These are phyloP conservation scores for Cyclotella kingstonii DNA, from an alignment of 108 stramenopile species.

Conservation along the genomic window DNA sequence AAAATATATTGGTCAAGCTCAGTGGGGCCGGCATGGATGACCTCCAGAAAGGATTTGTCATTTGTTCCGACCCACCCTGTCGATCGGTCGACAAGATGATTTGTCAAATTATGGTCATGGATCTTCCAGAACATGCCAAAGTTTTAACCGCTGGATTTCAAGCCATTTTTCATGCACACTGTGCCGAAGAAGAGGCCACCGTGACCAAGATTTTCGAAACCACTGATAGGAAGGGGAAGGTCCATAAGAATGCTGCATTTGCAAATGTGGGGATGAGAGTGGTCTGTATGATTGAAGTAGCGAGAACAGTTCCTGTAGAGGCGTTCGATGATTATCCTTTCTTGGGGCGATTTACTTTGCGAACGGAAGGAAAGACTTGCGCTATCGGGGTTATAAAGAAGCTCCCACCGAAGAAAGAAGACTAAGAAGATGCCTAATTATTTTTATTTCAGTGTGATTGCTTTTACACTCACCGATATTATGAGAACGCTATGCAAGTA, in stretches of 20 bases:
- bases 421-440: not conserved
- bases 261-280: slow-evolving; percentile 81
- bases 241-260: slow-evolving; percentile 79
- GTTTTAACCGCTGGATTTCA: slow-evolving; percentile 97
- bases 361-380: slow-evolving; percentile 98
- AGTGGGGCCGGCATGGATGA: slow-evolving; percentile 87
- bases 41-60: slow-evolving; percentile 95
- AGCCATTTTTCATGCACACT: slow-evolving; percentile 96
- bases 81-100: slow-evolving; percentile 85
- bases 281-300: slow-evolving; percentile 76
- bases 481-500: too few species aligned
- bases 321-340: slow-evolving; percentile 89
- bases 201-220: slow-evolving; percentile 89
- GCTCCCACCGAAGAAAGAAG: slow-evolving; percentile 83
- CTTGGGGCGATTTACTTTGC: slow-evolving; percentile 96
- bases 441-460: too few species aligned
- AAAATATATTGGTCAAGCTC: slow-evolving; percentile 95
- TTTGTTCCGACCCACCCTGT: slow-evolving; percentile 85
- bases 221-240: slow-evolving; percentile 75
- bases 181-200: slow-evolving; percentile 91
- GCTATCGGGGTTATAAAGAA: slow-evolving; percentile 97
- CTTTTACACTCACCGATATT: too few species aligned
- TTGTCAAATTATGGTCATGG: slow-evolving; percentile 83
- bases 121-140: slow-evolving; percentile 95
- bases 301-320: slow-evolving; percentile 85